phyloP scores from a whole-genome alignment of 1,139 yeast genomes.

The Wickerhamomyces sp. region DNA sequence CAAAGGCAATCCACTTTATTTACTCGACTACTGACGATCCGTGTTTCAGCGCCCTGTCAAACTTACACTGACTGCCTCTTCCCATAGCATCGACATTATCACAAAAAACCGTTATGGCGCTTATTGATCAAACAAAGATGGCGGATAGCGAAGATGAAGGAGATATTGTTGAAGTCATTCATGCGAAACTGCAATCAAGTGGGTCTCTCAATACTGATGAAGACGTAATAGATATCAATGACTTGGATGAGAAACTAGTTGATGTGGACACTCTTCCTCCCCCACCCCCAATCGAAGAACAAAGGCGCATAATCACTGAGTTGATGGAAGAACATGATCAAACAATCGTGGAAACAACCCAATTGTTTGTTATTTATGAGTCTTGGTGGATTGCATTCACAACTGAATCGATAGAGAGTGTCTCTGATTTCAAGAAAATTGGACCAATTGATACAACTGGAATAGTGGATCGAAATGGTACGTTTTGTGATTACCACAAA shows the following conservation, averaged over 20 bases:
- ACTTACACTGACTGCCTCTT: no score
- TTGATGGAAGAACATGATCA: conserved; percentile 8
- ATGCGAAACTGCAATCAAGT: background rate
- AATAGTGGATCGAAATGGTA: conserved; percentile 26
- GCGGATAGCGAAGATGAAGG: background rate
- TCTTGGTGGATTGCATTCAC: conserved; percentile 32
- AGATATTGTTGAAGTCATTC: background rate
- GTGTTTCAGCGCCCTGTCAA: no score
- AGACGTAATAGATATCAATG: background rate
- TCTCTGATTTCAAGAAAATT: conserved; percentile 21
- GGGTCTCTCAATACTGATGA: no score
- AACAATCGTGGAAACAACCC: conserved; percentile 27
- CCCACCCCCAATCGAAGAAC: conserved; percentile 12
- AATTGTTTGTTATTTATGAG: conserved; percentile 31
- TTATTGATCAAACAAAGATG: background rate
- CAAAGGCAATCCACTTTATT: no score
- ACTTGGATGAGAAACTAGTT: background rate
- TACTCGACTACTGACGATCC: no score
- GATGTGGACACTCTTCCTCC: background rate
- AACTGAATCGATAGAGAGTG: conserved; percentile 12
- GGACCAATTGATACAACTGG: conserved; percentile 32
- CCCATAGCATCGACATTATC: no score
- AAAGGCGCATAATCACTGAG: conserved; percentile 14
- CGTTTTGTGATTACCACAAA: conserved; percentile 26
- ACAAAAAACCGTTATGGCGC: background rate